phyloP scores from a whole-genome alignment of 2,329 filamentous ascomycete genomes.

The Massarina eburnea region DNA sequence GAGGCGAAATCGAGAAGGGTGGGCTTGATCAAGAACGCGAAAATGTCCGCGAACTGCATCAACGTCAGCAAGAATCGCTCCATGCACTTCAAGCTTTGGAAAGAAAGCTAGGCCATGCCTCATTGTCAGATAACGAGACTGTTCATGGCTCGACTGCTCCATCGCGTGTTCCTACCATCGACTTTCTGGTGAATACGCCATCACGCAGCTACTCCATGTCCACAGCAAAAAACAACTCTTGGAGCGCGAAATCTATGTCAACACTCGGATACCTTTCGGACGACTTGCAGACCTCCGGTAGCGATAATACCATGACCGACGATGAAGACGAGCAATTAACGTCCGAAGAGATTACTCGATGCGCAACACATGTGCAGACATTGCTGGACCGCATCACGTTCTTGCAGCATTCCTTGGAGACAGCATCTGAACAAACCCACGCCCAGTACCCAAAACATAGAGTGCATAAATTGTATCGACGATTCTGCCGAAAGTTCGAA shows the following conservation, averaged over 20 bases:
- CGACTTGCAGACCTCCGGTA: constrained; percentile 21
- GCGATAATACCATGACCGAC: constrained; percentile 19
- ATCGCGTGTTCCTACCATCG: constrained; percentile 17
- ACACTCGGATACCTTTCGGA: not conserved
- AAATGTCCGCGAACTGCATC: constrained; percentile 28
- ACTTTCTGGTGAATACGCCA: constrained; percentile 13
- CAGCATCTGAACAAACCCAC: not conserved
- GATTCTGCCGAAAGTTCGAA: constrained; percentile 28
- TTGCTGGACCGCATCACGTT: constrained; percentile 20
- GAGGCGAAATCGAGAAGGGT: constrained; percentile 19
- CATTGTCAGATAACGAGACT: constrained; percentile 18
- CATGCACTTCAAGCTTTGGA: constrained; percentile 23
- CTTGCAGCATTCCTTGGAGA: constrained; percentile 18
- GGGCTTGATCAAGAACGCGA: constrained; percentile 23
- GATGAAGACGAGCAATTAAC: constrained; percentile 21
- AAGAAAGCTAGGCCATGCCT: constrained; percentile 16
- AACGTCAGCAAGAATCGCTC: constrained; percentile 28
- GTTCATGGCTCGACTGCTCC: constrained; percentile 11
- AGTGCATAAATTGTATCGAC: constrained; percentile 24
- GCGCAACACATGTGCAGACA: constrained; percentile 23
- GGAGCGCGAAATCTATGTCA: no score
- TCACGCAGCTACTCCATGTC: not conserved
- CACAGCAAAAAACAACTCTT: not conserved
- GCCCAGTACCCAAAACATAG: constrained; percentile 8
- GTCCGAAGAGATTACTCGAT: constrained; percentile 22